Percentiles rank a stretch among this genome's conserved stretches.
phyloP scores from a whole-genome alignment of 192 early-diverging fungal species.

The Spizellomyces punctatus region DNA sequence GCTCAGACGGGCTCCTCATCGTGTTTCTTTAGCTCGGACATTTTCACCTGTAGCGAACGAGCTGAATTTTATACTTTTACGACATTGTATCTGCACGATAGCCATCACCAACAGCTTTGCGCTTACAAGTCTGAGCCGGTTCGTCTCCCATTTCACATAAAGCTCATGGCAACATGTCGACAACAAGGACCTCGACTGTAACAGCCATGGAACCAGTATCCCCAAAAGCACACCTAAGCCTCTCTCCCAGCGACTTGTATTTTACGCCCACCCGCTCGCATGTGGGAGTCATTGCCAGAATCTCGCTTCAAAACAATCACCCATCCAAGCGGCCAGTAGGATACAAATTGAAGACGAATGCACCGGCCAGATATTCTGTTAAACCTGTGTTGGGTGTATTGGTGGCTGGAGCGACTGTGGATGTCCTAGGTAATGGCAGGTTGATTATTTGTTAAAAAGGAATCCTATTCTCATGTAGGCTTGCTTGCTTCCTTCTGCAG shows the following conservation, averaged over 20 bases:
- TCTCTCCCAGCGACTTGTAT: neutral
- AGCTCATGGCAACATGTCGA: neutral
- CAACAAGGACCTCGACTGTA: neutral
- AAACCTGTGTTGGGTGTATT: constrained; percentile 56
- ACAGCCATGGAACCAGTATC: neutral
- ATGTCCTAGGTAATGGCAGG: constrained; percentile 34
- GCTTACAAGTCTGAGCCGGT: no score
- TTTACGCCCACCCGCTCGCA: constrained; percentile 12
- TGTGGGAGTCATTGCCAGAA: constrained; percentile 13
- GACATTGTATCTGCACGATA: no score
- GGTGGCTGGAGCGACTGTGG: constrained; percentile 42
- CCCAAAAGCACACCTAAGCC: neutral
- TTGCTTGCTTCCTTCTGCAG: neutral
- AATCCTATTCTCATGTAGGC: neutral
- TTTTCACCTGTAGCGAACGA: no score
- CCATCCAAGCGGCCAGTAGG: constrained; percentile 44
- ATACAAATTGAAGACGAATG: constrained; percentile 65
- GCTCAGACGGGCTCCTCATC: no score
- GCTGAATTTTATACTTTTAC: no score
- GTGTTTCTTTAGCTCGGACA: no score
- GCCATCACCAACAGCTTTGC: no score
- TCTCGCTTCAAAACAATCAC: constrained; percentile 46
- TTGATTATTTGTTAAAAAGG: constrained; percentile 30
- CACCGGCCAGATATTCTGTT: constrained; percentile 59
- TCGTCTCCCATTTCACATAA: no score